A percentile compares a stretch with the other conserved stretches of the same genome.
Evolutionary conservation across 805 yeast species (phyloP).

Genomic region (Saccharomycopsis sp.): DNA sequence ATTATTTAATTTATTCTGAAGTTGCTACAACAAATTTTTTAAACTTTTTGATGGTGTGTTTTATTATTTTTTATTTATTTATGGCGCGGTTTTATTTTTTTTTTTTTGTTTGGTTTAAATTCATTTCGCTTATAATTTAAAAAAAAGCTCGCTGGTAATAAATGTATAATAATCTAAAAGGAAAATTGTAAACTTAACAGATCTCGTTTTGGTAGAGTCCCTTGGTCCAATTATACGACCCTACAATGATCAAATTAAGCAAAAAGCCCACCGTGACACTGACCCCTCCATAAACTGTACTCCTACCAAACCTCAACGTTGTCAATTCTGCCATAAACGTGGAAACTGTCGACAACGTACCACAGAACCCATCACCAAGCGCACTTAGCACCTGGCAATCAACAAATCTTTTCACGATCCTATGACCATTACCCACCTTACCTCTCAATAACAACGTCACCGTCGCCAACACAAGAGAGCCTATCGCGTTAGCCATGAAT

Average conservation of each 20-base stretch:
- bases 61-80: background rate
- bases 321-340: slow-evolving; percentile 68
- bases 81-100: background rate
- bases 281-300: slow-evolving; percentile 44
- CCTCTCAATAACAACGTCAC: slow-evolving; percentile 42
- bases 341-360: slow-evolving; percentile 66
- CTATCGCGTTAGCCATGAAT: slow-evolving; percentile 41
- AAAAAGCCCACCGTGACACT: slow-evolving; percentile 44
- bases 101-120: background rate
- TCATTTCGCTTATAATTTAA: background rate
- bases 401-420: slow-evolving; percentile 29
- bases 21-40: background rate
- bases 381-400: slow-evolving; percentile 50
- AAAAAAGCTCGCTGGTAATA: background rate
- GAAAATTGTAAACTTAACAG: no score
- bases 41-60: background rate
- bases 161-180: background rate
- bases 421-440: slow-evolving; percentile 22
- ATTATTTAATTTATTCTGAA: background rate
- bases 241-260: slow-evolving; percentile 52
- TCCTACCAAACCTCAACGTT: slow-evolving; percentile 29
- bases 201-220: slow-evolving; percentile 30
- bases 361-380: slow-evolving; percentile 60
- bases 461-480: slow-evolving; percentile 37
- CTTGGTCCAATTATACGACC: slow-evolving; percentile 64